Conservation (phyloP, 768 basidiomycete genomes). For the Boletus sensibilis region DNA sequence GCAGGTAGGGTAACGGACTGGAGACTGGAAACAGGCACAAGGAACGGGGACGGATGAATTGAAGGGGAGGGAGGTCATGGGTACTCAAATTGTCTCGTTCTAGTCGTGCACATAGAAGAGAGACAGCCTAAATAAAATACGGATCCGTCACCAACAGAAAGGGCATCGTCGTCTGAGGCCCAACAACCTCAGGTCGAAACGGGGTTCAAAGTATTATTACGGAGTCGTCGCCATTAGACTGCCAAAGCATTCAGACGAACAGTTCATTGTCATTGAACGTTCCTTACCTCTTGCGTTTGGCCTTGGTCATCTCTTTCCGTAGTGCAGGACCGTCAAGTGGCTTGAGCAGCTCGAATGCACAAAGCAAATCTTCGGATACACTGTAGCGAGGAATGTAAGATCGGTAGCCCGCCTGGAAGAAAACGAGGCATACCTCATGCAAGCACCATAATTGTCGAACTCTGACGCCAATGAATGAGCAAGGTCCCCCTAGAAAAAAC, state of each 20-base stretch:
- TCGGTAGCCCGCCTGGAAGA: slow-evolving; percentile 1
- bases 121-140: slow-evolving; percentile 22
- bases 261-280: neutral
- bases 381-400: slow-evolving; percentile 38
- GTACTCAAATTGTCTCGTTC: slow-evolving; percentile 29
- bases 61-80: slow-evolving; percentile 24
- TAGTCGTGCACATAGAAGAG: slow-evolving; percentile 23
- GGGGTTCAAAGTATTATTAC: slow-evolving; percentile 12
- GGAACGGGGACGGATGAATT: slow-evolving; percentile 15
- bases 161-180: slow-evolving; percentile 6
- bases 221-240: slow-evolving; percentile 37
- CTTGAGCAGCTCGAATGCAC: slow-evolving; percentile 96
- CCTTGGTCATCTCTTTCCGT: slow-evolving; percentile 98
- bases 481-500: slow-evolving; percentile 3
- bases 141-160: slow-evolving; percentile 13
- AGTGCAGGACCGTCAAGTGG: slow-evolving; percentile 92
- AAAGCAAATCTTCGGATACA: slow-evolving; percentile 95
- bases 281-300: slow-evolving; percentile 90
- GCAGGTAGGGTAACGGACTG: slow-evolving; percentile 30
- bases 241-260: slow-evolving; percentile 1
- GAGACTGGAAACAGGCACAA: slow-evolving; percentile 19
- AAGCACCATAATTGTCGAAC: slow-evolving; percentile 94
- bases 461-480: slow-evolving; percentile 45
- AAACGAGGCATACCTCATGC: slow-evolving; percentile 69
- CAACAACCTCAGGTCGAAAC: slow-evolving; percentile 4